phyloP scores from a whole-genome alignment of 345 rosid species.

The Lumnitzera racemosa region DNA sequence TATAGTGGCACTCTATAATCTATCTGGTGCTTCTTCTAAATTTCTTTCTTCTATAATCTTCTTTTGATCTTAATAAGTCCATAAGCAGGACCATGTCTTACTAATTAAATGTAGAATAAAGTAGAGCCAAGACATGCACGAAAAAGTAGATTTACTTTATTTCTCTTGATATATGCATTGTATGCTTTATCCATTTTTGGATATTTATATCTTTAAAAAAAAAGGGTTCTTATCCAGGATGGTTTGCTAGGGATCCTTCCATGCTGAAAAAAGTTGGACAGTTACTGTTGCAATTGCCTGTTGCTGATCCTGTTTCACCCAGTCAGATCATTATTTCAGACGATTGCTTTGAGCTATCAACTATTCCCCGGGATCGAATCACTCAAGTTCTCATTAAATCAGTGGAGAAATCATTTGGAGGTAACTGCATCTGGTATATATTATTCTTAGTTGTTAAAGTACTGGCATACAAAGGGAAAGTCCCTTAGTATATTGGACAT shows the following conservation, averaged over 20 bases:
- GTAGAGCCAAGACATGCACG: too few relatives aligned
- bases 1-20: too few relatives aligned
- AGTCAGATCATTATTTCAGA: constrained; percentile 50
- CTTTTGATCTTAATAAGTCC: too few relatives aligned
- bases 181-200: neutral
- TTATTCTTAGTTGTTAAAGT: neutral
- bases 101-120: too few relatives aligned
- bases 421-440: constrained; percentile 21
- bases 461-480: too few relatives aligned
- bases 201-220: neutral
- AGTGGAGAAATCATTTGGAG: constrained; percentile 52
- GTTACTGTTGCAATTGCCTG: constrained; percentile 46
- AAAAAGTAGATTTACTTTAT: too few relatives aligned
- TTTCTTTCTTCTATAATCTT: too few relatives aligned
- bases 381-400: constrained; percentile 45
- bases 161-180: neutral
- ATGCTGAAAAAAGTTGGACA: constrained; percentile 58
- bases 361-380: constrained; percentile 43
- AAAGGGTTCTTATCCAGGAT: constrained; percentile 37
- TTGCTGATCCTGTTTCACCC: constrained; percentile 23
- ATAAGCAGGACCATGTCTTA: too few relatives aligned
- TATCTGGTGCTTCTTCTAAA: too few relatives aligned
- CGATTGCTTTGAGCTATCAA: constrained; percentile 65
- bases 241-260: constrained; percentile 80
- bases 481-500: too few relatives aligned